Percentiles rank a stretch among this genome's conserved stretches.
These are phyloP conservation scores for Artemisia tridentata DNA, from an alignment of 129 eudicot species.

Conservation along the genomic window DNA sequence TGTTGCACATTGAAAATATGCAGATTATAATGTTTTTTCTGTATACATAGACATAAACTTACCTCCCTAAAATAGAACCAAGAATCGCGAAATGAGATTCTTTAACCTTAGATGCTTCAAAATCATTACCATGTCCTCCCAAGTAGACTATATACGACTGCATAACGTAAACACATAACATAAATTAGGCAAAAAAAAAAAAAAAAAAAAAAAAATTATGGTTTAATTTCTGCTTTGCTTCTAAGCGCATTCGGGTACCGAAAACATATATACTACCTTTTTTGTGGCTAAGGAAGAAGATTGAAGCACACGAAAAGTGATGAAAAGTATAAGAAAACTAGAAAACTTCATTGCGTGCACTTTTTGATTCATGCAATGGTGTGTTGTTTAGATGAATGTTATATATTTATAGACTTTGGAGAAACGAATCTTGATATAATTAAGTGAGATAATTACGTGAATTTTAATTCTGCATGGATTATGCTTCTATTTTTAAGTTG, in stretches of 20 bases:
- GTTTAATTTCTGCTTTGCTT: too few species aligned
- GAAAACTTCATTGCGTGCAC: conserved; percentile 13
- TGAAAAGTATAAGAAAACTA: conserved; percentile 19
- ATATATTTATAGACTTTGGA: too few species aligned
- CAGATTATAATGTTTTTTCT: too few species aligned
- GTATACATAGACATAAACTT: not conserved
- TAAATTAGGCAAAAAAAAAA: not conserved
- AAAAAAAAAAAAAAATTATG: not conserved
- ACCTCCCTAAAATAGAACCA: conserved; percentile 61
- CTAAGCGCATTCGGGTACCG: too few species aligned
- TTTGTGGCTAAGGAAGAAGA: conserved; percentile 17
- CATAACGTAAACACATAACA: not conserved
- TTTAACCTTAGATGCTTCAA: conserved; percentile 29
- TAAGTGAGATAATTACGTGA: not conserved
- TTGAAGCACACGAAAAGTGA: conserved; percentile 11
- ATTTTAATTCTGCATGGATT: not conserved
- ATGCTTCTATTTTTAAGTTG: not conserved
- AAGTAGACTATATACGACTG: conserved; percentile 75
- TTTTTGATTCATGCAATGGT: not conserved
- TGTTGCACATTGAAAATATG: too few species aligned
- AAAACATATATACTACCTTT: conserved; percentile 8
- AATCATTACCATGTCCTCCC: conserved; percentile 62
- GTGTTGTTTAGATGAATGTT: conserved; percentile 1
- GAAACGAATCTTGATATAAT: not conserved
- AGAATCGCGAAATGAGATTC: conserved; percentile 54